Base-by-base conservation (phyloP, 352 stramenopile genomes). In the Globisporangium viniferum region DNA sequence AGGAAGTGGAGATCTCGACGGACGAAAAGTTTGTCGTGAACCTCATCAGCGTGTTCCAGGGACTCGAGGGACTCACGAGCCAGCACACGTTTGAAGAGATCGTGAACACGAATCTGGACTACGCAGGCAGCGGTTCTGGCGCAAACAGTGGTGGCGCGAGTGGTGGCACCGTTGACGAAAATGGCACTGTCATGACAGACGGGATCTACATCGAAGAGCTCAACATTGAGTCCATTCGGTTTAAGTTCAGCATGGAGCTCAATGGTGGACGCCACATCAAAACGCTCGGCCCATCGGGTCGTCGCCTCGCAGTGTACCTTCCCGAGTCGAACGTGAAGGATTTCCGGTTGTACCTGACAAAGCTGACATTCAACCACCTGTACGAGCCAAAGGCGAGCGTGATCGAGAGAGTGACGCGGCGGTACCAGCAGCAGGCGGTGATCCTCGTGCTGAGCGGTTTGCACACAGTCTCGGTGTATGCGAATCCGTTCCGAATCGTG, bases 1-100 rank as follows among this genome's bases (percentile, higher is more conserved):
- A 94, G 72, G 89, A 96, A 55, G 60, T 96, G n/a, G 87, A 94
- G 66, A 84, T 96, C 15, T 95, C 87, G 15, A 96, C 89, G 1
- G 89, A 96, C 70, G 89, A 96, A 64, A 96, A 95, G 72, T 96
- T 96, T 74, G 86, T 96, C 6, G 89, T 94, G 18, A 93, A 96
- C 59, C 70, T 96, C 24, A 96, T 96, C 64, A 94, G 79, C 12
- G 89, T 96, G 12, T 96, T 96, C 68, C 89, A 96, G 76, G 89
- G 88, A 0, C 78, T 96, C 0, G 89, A 92, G 46, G 80, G 75
- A 20, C 74, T 96, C 44, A 82, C 79, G 4, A 91, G 75, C 12
- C 79, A 91, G 33, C 84, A 91, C 48, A 79, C 76, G 1, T 96
- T 96, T 68, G 86, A 95, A 27, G 80, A 92, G 31, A 90, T 95